Evolutionary conservation across 2,329 filamentous ascomycete genomes (phyloP).

Genomic region (Pleomassaria siparia): DNA sequence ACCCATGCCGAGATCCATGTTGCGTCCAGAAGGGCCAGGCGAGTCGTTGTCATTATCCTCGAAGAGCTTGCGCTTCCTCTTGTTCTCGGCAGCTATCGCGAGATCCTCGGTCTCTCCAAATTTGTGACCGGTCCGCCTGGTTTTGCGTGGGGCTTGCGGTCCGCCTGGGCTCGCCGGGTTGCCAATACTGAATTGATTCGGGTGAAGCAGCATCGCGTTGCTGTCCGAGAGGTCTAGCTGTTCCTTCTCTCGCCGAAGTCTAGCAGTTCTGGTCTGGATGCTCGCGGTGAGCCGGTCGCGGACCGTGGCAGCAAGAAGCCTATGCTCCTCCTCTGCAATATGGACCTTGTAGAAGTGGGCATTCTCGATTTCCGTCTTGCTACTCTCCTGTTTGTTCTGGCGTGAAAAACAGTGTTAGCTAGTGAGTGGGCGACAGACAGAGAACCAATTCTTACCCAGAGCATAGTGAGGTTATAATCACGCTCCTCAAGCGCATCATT

Average conservation of each 20-base stretch:
- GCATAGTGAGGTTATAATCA: conserved; percentile 77
- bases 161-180: conserved; percentile 65
- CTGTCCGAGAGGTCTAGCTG: conserved; percentile 67
- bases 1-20: conserved; percentile 50
- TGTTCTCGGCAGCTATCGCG: conserved; percentile 53
- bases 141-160: conserved; percentile 62
- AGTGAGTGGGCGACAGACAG: neutral
- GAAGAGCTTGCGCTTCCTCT: conserved; percentile 60
- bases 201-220: conserved; percentile 65
- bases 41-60: conserved; percentile 62
- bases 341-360: conserved; percentile 61
- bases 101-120: conserved; percentile 51
- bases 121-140: conserved; percentile 61
- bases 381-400: conserved; percentile 60
- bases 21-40: conserved; percentile 54
- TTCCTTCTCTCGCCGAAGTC: conserved; percentile 65
- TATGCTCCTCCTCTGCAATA: conserved; percentile 65
- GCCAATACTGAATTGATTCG: conserved; percentile 66
- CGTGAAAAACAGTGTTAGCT: neutral
- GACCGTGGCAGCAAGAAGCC: conserved; percentile 59
- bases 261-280: conserved; percentile 58
- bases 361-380: conserved; percentile 57
- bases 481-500: conserved; percentile 86
- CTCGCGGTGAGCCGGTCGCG: conserved; percentile 62
- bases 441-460: conserved; percentile 65